phyloP scores from a whole-genome alignment of 345 rosid species.

The Eucalyptus coolabah region DNA sequence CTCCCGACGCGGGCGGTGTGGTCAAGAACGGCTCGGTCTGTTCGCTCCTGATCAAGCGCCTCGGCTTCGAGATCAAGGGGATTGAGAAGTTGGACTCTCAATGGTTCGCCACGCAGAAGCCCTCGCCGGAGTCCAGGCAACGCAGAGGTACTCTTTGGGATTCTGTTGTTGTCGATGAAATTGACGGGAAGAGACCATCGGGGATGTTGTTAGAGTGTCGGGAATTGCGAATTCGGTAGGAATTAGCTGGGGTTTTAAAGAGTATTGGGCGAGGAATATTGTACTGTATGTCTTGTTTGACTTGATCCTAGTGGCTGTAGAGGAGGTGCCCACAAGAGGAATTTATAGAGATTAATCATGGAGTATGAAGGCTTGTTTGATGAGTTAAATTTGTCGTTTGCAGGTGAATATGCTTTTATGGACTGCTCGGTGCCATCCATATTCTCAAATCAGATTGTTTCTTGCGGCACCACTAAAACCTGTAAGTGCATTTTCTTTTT shows the following conservation, averaged over 20 bases:
- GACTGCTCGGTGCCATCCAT: conserved; percentile 51
- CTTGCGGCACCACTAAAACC: conserved; percentile 55
- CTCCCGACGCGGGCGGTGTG: conserved; percentile 8
- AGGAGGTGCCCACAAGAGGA: background rate
- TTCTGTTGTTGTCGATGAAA: background rate
- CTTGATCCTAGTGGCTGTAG: background rate
- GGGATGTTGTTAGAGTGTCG: background rate
- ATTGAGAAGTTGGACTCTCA: conserved; percentile 73
- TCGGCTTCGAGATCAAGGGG: conserved; percentile 80
- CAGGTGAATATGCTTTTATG: conserved; percentile 84
- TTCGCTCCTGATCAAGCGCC: conserved; percentile 57
- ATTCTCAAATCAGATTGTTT: conserved; percentile 56
- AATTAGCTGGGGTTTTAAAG: background rate
- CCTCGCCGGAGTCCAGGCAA: conserved; percentile 43
- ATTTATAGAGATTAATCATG: background rate
- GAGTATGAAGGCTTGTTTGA: background rate
- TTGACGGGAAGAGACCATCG: background rate
- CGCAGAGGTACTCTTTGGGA: conserved; percentile 42
- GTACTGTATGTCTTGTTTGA: background rate
- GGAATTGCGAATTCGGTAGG: background rate
- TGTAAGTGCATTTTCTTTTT: conserved; percentile 25
- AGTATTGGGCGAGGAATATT: background rate
- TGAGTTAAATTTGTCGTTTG: background rate
- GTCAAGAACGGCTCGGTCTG: background rate
- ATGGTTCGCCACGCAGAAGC: conserved; percentile 75